phyloP scores from a whole-genome alignment of 169 alveolate genomes.

The Fabrea salina region DNA sequence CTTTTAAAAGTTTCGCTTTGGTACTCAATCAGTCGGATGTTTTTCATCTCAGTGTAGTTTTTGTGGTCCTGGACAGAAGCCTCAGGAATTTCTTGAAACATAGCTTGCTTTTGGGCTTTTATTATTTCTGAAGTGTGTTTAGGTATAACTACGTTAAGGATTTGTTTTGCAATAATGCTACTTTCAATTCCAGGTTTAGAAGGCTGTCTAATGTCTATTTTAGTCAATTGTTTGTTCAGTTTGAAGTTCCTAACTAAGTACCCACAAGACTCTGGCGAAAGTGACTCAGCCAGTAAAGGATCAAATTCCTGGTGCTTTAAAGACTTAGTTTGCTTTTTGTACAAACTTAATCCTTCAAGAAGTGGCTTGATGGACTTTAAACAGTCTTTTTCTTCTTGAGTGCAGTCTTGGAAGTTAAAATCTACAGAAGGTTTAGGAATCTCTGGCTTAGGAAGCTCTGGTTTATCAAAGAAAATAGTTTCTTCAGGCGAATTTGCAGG shows the following conservation, averaged over 20 bases:
- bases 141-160: constrained; percentile 1
- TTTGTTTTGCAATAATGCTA: neutral
- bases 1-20: neutral
- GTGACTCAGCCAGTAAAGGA: neutral
- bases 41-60: constrained; percentile 19
- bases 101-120: constrained; percentile 19
- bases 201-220: constrained; percentile 23
- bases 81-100: neutral
- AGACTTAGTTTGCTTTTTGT: neutral
- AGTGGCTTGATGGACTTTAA: constrained; percentile 13
- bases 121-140: constrained; percentile 24
- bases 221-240: neutral
- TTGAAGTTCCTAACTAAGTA: neutral
- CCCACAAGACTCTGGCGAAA: constrained; percentile 20
- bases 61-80: constrained; percentile 12
- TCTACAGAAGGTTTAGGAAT: too few relatives aligned
- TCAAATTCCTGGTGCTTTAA: constrained; percentile 3
- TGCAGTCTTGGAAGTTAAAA: neutral
- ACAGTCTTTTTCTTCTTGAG: neutral
- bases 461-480: too few relatives aligned
- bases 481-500: too few relatives aligned
- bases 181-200: neutral
- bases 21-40: neutral
- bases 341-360: neutral
- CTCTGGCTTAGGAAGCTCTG: too few relatives aligned